Percentiles rank a stretch among this genome's conserved stretches.
phyloP scores from a whole-genome alignment of 495 filamentous ascomycete species.

The Daldinia bambusicola region DNA sequence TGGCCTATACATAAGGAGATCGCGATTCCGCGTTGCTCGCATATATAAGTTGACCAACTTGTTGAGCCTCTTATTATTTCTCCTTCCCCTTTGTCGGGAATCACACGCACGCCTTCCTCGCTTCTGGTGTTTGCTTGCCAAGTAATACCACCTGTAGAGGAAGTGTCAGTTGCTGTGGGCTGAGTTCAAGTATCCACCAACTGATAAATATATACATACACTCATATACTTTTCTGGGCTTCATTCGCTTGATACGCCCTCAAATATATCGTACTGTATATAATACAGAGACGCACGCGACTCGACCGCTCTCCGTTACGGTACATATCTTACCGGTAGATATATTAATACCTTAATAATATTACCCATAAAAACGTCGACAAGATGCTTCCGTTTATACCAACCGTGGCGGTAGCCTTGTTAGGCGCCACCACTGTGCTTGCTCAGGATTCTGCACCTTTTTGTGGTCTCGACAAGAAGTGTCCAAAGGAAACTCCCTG shows the following conservation, averaged over 20 bases:
- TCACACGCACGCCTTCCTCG: constrained; percentile 20
- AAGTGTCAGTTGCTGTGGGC: constrained; percentile 19
- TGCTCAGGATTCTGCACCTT: constrained; percentile 40
- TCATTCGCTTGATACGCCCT: constrained; percentile 27
- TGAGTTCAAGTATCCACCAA: constrained; percentile 5
- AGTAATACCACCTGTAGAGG: constrained; percentile 15
- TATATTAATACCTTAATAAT: constrained; percentile 41
- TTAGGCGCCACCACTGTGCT: constrained; percentile 54
- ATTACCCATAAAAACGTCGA: constrained; percentile 12
- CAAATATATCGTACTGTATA: constrained; percentile 19
- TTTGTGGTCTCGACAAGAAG: constrained; percentile 63
- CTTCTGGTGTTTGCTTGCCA: constrained; percentile 7
- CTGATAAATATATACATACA: background rate
- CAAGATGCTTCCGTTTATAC: constrained; percentile 52
- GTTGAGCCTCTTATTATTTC: constrained; percentile 17
- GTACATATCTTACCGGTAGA: constrained; percentile 29
- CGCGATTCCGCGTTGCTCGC: constrained; percentile 22
- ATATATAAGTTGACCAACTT: constrained; percentile 36
- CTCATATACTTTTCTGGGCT: constrained; percentile 10
- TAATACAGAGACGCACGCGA: constrained; percentile 26
- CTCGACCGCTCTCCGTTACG: constrained; percentile 15
- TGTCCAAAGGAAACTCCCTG: constrained; percentile 84
- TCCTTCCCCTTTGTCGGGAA: constrained; percentile 15
- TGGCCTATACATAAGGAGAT: constrained; percentile 25
- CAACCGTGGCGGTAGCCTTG: constrained; percentile 54